Base-by-base conservation (phyloP, 805 yeast genomes). In the Monosporozyma aquatica region DNA sequence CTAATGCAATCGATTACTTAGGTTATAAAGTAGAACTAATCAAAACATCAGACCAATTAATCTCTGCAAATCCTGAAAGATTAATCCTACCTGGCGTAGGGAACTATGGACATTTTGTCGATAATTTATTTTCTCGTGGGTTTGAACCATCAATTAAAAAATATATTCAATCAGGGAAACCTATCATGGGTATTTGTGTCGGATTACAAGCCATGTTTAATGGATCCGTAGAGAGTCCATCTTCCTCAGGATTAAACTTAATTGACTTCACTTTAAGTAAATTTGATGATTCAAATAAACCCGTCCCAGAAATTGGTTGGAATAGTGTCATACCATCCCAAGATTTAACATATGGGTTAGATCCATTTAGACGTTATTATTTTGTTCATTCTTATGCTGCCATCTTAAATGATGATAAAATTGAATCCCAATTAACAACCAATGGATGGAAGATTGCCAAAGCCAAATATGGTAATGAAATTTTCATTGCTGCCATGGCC, bases 291-390 rank as follows among this genome's bases (percentile, higher is more conserved):
- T 45, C 69, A 6, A 67, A 65, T 24, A 92, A 92, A 61, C 74
- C 95, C 10, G 98, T 92, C 6, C 99, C 99, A 1, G 89, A 86
- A 52, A 90, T 92, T 49, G 99, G 99, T 15, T 92, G 99, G 99
- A 90, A 87, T 59, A 71, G 75, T 37, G 53, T 61, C 3, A 40
- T 37, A n/a, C 41, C 42, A 21, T 58, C 55, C 37, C 54, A 49
- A 23, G 47, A 53, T 7, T 45, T 64, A 7, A 66, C 84, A 21
- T 90, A 69, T 59, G 82, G 84, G 2, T 64, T 92, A 40, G 75
- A 77, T 48, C 79, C 82, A 22, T 65, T 64, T 37, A 74, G 75
- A 50, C 82, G 86, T 59, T 92, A 85, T 65, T 92, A 92, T 65
- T 92, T 87, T 66, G 98, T 92, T 53, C 97, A 92, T 65, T 87